Percentiles rank a stretch among this genome's conserved stretches.
Evolutionary conservation across 2,329 filamentous ascomycete genomes (phyloP).

Genomic region (Dactylellina sp.): DNA sequence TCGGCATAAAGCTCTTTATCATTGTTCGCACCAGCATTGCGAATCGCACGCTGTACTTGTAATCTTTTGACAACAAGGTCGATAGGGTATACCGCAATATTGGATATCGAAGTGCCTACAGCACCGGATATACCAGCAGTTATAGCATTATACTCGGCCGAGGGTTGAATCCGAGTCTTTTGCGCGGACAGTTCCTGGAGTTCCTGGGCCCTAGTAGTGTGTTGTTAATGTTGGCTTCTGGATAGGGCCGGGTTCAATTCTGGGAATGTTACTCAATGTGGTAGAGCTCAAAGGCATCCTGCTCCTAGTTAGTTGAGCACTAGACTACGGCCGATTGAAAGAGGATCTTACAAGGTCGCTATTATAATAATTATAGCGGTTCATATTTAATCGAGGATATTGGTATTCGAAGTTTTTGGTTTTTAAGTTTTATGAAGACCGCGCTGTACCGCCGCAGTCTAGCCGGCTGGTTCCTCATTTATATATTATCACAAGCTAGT

Average conservation of each 20-base stretch:
- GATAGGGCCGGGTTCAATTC: background rate
- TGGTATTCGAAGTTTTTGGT: no score
- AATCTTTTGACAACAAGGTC: slow-evolving; percentile 84
- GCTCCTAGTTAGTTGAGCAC: slow-evolving; percentile 1
- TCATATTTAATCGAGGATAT: slow-evolving; percentile 22
- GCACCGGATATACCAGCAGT: slow-evolving; percentile 77
- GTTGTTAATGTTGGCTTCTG: slow-evolving; percentile 2
- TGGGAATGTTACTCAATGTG: slow-evolving; percentile 39
- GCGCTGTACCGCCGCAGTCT: no score
- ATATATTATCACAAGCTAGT: no score
- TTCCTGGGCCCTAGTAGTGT: slow-evolving; percentile 35
- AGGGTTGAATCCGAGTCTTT: slow-evolving; percentile 20
- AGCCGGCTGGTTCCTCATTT: no score
- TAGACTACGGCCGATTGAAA: no score
- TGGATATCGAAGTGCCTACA: slow-evolving; percentile 80
- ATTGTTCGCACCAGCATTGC: slow-evolving; percentile 27
- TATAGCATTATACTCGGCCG: slow-evolving; percentile 45
- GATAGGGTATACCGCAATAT: slow-evolving; percentile 82
- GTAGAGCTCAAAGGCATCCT: slow-evolving; percentile 54
- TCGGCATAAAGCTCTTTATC: slow-evolving; percentile 71
- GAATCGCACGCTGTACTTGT: slow-evolving; percentile 76
- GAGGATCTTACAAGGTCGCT: slow-evolving; percentile 46
- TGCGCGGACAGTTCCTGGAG: slow-evolving; percentile 11
- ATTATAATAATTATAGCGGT: slow-evolving; percentile 50
- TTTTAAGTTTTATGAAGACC: no score